Evolutionary conservation across 2,329 filamentous ascomycete genomes (phyloP).

Genomic region (Colletotrichum lentis): DNA sequence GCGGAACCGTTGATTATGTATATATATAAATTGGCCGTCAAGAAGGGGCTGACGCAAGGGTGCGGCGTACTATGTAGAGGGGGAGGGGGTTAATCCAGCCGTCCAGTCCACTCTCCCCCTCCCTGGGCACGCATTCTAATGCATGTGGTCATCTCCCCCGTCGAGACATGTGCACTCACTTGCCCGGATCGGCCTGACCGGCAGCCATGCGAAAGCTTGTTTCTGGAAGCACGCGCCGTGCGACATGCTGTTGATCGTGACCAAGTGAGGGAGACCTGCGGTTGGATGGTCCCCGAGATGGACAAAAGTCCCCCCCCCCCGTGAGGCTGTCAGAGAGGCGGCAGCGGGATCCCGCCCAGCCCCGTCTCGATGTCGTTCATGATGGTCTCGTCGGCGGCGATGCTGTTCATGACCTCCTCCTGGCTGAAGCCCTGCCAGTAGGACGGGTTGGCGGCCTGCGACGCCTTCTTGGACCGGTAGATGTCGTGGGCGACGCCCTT

Average conservation of each 20-base stretch:
- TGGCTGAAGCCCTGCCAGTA: constrained; percentile 65
- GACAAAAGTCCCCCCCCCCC: not conserved
- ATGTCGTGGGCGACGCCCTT: constrained; percentile 82
- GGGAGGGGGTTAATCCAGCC: not conserved
- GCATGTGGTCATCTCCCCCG: not conserved
- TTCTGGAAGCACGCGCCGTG: not conserved
- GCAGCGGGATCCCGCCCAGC: constrained; percentile 16
- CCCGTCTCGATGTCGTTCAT: constrained; percentile 63
- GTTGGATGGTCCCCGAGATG: no score
- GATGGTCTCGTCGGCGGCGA: constrained; percentile 66
- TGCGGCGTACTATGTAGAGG: no score
- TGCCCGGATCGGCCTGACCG: not conserved
- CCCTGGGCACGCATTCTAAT: not conserved
- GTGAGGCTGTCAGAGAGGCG: constrained; percentile 12
- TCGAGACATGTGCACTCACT: not conserved
- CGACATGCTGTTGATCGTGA: not conserved
- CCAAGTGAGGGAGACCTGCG: not conserved
- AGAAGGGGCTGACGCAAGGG: constrained; percentile 5
- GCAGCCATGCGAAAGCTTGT: not conserved
- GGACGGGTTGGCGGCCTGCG: constrained; percentile 58
- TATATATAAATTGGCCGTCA: no score
- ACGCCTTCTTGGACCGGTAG: constrained; percentile 65
- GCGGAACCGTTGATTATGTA: not conserved
- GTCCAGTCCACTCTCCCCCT: not conserved
- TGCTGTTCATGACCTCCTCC: constrained; percentile 63